Base-by-base conservation (phyloP, 2,329 filamentous ascomycete genomes). In the Stagonosporopsis rhizophila region DNA sequence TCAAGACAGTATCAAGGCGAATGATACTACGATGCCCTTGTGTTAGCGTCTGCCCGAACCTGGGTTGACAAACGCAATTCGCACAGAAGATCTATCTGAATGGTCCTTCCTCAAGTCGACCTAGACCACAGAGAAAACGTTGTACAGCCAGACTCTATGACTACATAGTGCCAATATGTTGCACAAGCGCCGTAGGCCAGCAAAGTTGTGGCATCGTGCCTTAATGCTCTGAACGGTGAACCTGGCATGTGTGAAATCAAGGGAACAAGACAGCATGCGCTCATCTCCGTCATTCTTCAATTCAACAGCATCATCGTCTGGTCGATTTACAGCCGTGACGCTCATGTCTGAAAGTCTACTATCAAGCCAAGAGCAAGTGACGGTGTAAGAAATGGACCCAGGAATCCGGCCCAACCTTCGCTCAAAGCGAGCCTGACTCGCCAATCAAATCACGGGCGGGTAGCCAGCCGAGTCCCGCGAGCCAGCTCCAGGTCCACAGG, bases 391-490 rank as follows among this genome's bases (percentile, higher is more conserved):
- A 55, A 57, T 62, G 62, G 65, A 59, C 42, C 58, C 55, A 58
- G 49, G 50, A 46, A 55, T 35, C 55, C 60, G 52, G 49, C 52
- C 42, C 44, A 61, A 51, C 45, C 48, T 62, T 58, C 47, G 50
- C 56, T 48, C 44, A 56, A 49, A 44, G 48, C 42, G 25, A 58
- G 46, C 54, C 42, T 20, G 32, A 30, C 25, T 53, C 52, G 34
- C 69, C 69, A 71, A 71, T 72, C 58, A 71, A 23, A 54, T 23
- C 19, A 19, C 38, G 39, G 15, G 59, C 64, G 68, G 53, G 23
- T 32, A 17, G 7, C 23, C 25, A 14, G 28, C 53, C 47, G 48
- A 34, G 30, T 58, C 50, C 60, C 56, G 56, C 51, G 56, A 32
- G 30, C 58, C 49, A 55, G 54, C 47, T 59, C 60, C 41, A 56